These are phyloP conservation scores for Phytophthora constricta DNA, from an alignment of 352 stramenopile species.

Conservation along the genomic window DNA sequence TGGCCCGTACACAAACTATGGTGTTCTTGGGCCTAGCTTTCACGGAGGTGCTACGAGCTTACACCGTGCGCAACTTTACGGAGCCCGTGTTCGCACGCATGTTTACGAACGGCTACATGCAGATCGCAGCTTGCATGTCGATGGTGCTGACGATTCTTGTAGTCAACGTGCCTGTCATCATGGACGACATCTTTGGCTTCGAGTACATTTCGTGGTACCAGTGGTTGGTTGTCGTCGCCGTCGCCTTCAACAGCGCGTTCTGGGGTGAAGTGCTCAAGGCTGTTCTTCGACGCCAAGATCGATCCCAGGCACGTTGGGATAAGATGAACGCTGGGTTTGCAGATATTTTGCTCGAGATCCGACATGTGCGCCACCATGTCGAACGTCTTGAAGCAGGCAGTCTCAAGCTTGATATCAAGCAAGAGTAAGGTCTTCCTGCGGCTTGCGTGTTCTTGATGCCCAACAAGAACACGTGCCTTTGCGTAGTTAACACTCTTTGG, in stretches of 20 bases:
- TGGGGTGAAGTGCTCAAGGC: constrained; percentile 68
- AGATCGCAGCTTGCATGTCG: constrained; percentile 60
- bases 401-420: constrained; percentile 35
- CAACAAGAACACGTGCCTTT: background rate
- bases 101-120: constrained; percentile 74
- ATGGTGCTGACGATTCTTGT: constrained; percentile 60
- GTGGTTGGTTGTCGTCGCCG: constrained; percentile 49
- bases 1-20: constrained; percentile 77
- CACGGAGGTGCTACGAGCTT: constrained; percentile 79
- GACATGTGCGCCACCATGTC: constrained; percentile 58
- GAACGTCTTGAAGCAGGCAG: constrained; percentile 49
- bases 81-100: constrained; percentile 67
- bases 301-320: constrained; percentile 44
- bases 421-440: background rate
- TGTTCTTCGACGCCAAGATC: constrained; percentile 47
- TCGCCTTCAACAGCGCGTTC: constrained; percentile 58
- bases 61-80: constrained; percentile 79
- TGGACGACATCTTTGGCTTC: constrained; percentile 72
- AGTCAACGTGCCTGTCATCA: constrained; percentile 60
- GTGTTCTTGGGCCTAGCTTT: constrained; percentile 73
- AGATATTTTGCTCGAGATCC: constrained; percentile 68
- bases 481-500: background rate
- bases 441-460: background rate
- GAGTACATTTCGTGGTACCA: constrained; percentile 71
- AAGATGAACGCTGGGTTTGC: constrained; percentile 61